Base-by-base conservation (phyloP, 2,329 filamentous ascomycete genomes). In the Fusarium odoratissimum region DNA sequence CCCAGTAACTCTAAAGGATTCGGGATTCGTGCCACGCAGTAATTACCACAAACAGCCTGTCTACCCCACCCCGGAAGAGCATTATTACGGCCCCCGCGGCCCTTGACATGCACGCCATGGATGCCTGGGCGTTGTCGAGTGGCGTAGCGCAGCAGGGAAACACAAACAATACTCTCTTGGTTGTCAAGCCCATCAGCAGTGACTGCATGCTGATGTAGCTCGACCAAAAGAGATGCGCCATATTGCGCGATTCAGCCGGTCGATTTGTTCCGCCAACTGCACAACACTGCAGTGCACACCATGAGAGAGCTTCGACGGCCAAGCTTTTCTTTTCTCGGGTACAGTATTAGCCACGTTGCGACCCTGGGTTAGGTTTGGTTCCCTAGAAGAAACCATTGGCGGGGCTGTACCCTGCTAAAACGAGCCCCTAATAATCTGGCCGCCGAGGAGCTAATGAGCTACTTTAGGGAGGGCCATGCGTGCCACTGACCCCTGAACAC, bases 401-500 rank as follows among this genome's bases (percentile, higher is more conserved):
- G 62, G 42, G 45, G 19, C 35, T 21, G 42, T 48, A 40, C 49
- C 42, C 38, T 62, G 64, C 44, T 31, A 63, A 69, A 69, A 64
- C 40, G 8, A 61, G 45, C 65, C 65, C 65, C 66, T 60, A 70
- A 56, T 46, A 60, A 69, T 55, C 46, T 54, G 46, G 52, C 28
- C 51, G 49, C 25, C 4, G 35, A 25, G 28, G 40, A 69, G 58
- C 44, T 68, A 69, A 56, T 45, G 37, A 64, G 33, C 49, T 66
- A 49, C 57, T 42, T 56, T 37, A 35, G n/a, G 58, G 21, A 9
- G 31, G 31, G 6, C 48, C 57, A 33, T 42, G 35, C n/a, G 21
- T 41, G 46, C 46, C 21, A 33, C 46, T 19, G 38, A 57, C 69
- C 70, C 71, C 70, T 73, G 65, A 68, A 67, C 70, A 73, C 71